Evolutionary conservation across 2,329 filamentous ascomycete genomes (phyloP), one percentile per base, ranked within the genome.

Genomic region (Phialophora macrospora): DNA sequence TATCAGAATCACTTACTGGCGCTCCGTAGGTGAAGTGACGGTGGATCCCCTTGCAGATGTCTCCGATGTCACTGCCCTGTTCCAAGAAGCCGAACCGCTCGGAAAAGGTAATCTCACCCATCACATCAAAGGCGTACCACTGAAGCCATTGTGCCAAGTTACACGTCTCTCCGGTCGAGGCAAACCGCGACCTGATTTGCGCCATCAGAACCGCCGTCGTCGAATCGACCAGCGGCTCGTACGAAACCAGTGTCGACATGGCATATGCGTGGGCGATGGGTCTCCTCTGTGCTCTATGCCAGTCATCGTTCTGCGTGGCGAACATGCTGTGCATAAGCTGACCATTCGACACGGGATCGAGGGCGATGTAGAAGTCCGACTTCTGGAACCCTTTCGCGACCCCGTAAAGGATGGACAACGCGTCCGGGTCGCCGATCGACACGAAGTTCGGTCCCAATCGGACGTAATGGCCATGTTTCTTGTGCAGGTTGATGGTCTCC

Each of bases 31-130:
- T 79, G 1, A 80, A 54, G 1, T 70, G 71, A 0, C 69, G 68
- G 59, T 82, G 79, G 67, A 78, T 72, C 66, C 75, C 73, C 0
- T 76, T 75, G 62, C 77, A 81, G 24, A 82, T 72, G 0, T 80
- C 81, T 24, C 74, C 72, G 44, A 77, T 71, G 59, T 77, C 75
- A 2, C 55, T 69, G 14, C 73, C 74, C 1, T 65, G 54, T 17
- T 73, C 67, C 0, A 77, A 44, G 55, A 78, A 77, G 4, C 75
- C 73, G 56, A 77, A 75, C 1, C 72, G 72, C 26, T 73, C 73
- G 28, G 73, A 74, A 60, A 77, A 77, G 1, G 70, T 76, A 3
- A 75, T 71, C 58, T 76, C 73, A 7, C 75, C 75, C 12, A 75
- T 62, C 12, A 74, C 72, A 32, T 77, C 75, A 44, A 75, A 77